phyloP scores from a whole-genome alignment of 441 rosid genomes.

The Populus hybrid region DNA sequence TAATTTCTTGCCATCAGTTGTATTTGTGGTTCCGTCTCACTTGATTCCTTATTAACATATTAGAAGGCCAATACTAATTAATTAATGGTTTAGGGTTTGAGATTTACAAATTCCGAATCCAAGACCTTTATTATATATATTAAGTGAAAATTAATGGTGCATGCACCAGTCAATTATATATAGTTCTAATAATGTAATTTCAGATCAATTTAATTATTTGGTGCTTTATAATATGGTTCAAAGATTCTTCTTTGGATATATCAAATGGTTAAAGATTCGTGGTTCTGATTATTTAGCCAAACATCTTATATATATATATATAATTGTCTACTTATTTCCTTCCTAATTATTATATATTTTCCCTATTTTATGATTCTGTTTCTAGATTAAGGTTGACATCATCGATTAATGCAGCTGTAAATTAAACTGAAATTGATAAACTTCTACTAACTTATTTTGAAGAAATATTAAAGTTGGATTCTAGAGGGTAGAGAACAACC shows the following conservation, averaged over 20 bases:
- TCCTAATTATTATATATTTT: neutral
- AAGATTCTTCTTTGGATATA: neutral
- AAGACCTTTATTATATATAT: no score
- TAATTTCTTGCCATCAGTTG: no score
- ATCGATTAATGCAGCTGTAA: constrained; percentile 30
- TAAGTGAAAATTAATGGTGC: no score
- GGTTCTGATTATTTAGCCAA: neutral
- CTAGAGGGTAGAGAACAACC: constrained; percentile 23
- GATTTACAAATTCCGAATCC: no score
- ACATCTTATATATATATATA: no score
- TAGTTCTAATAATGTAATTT: no score
- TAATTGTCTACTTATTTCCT: neutral
- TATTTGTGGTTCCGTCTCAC: neutral
- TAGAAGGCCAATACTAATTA: neutral
- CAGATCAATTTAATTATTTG: no score
- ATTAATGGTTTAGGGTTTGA: no score
- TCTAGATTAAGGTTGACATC: constrained; percentile 39
- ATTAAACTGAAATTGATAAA: constrained; percentile 8
- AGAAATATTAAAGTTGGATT: constrained; percentile 18
- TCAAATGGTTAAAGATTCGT: no score
- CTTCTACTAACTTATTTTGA: constrained; percentile 1
- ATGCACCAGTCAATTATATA: no score
- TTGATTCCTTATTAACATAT: neutral
- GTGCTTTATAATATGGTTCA: neutral
- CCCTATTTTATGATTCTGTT: constrained; percentile 28